A percentile compares a stretch with the other conserved stretches of the same genome.
These are phyloP conservation scores for Penicillium waksmanii DNA, from an alignment of 495 filamentous ascomycete species.

Conservation along the genomic window DNA sequence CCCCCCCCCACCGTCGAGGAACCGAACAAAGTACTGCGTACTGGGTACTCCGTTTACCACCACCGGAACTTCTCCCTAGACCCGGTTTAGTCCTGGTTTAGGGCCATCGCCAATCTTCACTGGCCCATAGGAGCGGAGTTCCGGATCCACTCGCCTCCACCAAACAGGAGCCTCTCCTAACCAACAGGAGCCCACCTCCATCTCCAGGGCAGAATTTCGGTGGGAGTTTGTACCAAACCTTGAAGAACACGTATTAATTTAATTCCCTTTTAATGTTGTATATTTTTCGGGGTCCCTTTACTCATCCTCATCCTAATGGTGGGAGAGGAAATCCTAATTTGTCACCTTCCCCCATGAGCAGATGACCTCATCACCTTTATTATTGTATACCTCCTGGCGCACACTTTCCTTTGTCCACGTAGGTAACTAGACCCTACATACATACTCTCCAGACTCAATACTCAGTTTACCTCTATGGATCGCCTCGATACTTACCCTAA, in stretches of 20 bases:
- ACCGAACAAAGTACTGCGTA: conserved; percentile 9
- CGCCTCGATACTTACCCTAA: conserved; percentile 3
- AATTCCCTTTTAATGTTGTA: neutral
- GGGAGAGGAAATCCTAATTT: neutral
- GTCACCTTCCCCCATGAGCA: no score
- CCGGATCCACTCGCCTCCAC: neutral
- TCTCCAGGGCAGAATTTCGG: conserved; percentile 8
- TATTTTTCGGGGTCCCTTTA: neutral
- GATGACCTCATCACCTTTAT: no score
- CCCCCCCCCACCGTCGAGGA: conserved; percentile 7
- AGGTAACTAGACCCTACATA: neutral
- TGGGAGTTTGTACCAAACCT: conserved; percentile 21
- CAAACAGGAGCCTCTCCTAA: neutral
- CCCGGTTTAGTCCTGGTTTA: conserved; percentile 1
- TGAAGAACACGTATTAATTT: conserved; percentile 20
- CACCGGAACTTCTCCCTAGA: conserved; percentile 1
- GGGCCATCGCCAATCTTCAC: conserved; percentile 3
- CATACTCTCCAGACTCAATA: conserved; percentile 2
- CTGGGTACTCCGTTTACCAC: conserved; percentile 1
- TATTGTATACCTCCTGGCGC: conserved; percentile 4
- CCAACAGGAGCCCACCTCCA: conserved; percentile 8
- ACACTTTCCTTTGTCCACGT: conserved; percentile 2
- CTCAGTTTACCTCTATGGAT: conserved; percentile 13
- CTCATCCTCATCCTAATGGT: neutral
- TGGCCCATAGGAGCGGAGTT: neutral